These are phyloP conservation scores for Melocanna baccifera DNA, from an alignment of 176 grass and related monocot genomes.

Conservation along the genomic window DNA sequence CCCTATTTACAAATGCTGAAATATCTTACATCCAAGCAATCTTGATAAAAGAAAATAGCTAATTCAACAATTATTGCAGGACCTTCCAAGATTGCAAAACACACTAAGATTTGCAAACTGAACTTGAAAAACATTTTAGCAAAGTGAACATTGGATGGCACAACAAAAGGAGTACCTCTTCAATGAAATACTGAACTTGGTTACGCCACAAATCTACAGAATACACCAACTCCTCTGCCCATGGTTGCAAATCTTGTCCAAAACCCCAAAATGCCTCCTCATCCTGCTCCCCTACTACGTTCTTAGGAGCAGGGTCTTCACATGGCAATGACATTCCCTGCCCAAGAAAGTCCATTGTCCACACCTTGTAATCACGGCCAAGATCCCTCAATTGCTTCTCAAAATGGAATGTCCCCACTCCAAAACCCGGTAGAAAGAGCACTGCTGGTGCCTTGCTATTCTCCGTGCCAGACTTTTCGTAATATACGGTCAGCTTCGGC, in stretches of 20 bases:
- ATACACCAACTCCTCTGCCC: constrained; percentile 80
- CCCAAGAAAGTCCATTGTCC: constrained; percentile 95
- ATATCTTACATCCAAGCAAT: neutral
- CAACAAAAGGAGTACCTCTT: constrained; percentile 55
- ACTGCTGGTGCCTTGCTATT: constrained; percentile 73
- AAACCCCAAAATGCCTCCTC: constrained; percentile 63
- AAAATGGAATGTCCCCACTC: constrained; percentile 80
- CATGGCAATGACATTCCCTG: constrained; percentile 82
- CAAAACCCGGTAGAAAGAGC: constrained; percentile 93
- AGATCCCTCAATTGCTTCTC: constrained; percentile 94
- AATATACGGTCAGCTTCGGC: constrained; percentile 85
- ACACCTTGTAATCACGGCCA: constrained; percentile 75
- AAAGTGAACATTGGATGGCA: neutral
- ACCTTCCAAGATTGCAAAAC: neutral
- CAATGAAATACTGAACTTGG: constrained; percentile 85
- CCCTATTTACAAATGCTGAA: neutral
- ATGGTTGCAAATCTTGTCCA: constrained; percentile 79
- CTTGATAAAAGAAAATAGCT: neutral
- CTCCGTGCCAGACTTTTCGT: constrained; percentile 65
- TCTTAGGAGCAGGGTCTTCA: constrained; percentile 77
- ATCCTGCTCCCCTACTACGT: neutral
- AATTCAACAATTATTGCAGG: neutral
- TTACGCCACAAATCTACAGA: constrained; percentile 81
- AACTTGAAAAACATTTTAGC: neutral
- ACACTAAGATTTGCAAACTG: neutral